Evolutionary conservation across 2,329 filamentous ascomycete genomes (phyloP).

Genomic region (Sporothrix brunneoviolacea): DNA sequence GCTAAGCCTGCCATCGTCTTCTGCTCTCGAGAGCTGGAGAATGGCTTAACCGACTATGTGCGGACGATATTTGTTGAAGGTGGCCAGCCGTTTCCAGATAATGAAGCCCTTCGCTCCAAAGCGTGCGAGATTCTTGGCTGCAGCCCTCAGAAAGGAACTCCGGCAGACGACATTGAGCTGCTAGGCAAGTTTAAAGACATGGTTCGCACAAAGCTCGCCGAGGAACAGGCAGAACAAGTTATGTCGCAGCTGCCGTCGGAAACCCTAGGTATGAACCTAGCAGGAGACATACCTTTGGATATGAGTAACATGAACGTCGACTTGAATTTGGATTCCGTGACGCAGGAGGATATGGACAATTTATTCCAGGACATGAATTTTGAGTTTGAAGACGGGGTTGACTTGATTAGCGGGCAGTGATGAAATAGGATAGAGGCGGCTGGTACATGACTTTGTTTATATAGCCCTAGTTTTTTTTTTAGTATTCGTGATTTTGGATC

Average conservation of each 20-base stretch:
- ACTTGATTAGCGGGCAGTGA: conserved; percentile 14
- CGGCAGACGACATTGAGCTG: conserved; percentile 48
- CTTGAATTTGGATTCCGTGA: conserved; percentile 22
- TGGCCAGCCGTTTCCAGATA: conserved; percentile 38
- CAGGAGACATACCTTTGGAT: background rate
- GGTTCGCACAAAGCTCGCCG: conserved; percentile 28
- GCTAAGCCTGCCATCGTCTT: conserved; percentile 46
- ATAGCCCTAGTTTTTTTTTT: too few species aligned
- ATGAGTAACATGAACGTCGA: conserved; percentile 26
- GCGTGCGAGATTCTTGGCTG: conserved; percentile 41
- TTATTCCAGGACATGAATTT: conserved; percentile 40
- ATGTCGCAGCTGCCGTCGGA: conserved; percentile 9
- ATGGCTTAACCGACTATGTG: conserved; percentile 45
- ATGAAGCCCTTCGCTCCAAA: conserved; percentile 39
- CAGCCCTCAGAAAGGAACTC: conserved; percentile 33
- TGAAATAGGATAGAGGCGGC: too few species aligned
- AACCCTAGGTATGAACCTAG: background rate
- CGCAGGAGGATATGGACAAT: conserved; percentile 33
- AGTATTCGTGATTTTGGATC: too few species aligned
- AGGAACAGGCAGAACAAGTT: conserved; percentile 7
- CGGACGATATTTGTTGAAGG: conserved; percentile 28
- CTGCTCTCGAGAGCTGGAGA: conserved; percentile 52
- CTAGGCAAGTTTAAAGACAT: conserved; percentile 48
- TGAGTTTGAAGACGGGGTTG: conserved; percentile 27
- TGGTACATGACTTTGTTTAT: too few species aligned